Evolutionary conservation across 2,329 filamentous ascomycete genomes (phyloP), one percentile per base, ranked within the genome.

Genomic region (Diaporthe citri): DNA sequence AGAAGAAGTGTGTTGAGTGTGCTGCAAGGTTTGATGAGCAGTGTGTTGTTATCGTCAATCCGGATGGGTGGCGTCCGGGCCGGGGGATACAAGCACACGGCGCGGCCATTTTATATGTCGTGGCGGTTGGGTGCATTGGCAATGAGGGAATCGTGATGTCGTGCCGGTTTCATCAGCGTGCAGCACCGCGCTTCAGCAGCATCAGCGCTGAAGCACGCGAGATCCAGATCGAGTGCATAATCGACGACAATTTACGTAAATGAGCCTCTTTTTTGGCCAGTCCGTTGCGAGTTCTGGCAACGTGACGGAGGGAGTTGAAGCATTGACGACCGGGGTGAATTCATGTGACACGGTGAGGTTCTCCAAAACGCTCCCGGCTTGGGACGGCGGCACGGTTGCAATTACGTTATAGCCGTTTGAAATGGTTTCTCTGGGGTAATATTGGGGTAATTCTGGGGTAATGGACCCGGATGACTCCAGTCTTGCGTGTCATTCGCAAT

Each of bases 361-460:
- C 51, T 52, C 22, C 51, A 60, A 60, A 28, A 43, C 20, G 48
- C 48, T 31, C 36, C 46, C 51, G 52, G 64, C 22, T 48, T 72
- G 34, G 55, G 57, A 62, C 59, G 6, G 39, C 39, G 48, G 34
- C 39, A n/a, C 28, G n/a, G 28, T 55, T 76, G 4, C 34, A 34
- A 74, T 76, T 76, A 76, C 75, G 75, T 76, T 72, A 56, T 76
- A 75, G 69, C 60, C 72, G 55, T 71, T 57, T 69, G 60, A 51
- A 17, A 25, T 36, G 31, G 56, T 72, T 76, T 74, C 73, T 64
- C 67, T 60, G 67, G 72, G 72, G 72, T 74, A 74, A 74, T 71
- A 71, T 60, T 74, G 72, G 75, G 72, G 75, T 76, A 76, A 76
- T 76, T 48, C 69, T 72, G 72, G 67, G 72, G 75, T 76, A 76